A percentile compares a stretch with the other conserved stretches of the same genome.
phyloP scores from a whole-genome alignment of 768 basidiomycete genomes.

The Mycena crocata region DNA sequence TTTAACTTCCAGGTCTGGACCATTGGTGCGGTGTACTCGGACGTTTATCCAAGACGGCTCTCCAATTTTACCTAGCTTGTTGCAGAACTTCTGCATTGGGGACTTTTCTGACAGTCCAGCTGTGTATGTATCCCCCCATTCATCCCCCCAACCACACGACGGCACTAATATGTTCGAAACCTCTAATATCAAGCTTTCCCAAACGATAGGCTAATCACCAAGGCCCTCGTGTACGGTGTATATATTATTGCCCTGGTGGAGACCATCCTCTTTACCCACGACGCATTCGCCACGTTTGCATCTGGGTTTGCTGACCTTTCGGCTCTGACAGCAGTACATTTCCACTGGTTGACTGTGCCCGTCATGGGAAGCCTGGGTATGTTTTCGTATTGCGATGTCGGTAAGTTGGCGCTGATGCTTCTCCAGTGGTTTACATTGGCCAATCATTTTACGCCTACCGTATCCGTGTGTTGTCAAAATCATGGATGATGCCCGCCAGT shows the following conservation, averaged over 20 bases:
- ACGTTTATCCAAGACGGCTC: too few relatives aligned
- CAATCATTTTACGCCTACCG: constrained; percentile 6
- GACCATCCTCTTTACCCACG: constrained; percentile 34
- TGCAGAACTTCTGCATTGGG: constrained; percentile 33
- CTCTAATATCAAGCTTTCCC: constrained; percentile 41
- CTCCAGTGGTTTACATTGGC: background rate
- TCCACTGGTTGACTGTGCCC: constrained; percentile 4
- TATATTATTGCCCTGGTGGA: constrained; percentile 33
- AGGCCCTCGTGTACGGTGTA: constrained; percentile 23
- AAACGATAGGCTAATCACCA: constrained; percentile 28
- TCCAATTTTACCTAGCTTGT: too few relatives aligned
- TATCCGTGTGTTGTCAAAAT: background rate
- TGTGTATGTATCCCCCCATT: constrained; percentile 27
- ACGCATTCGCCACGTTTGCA: constrained; percentile 36
- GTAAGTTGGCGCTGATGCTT: background rate
- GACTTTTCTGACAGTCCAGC: constrained; percentile 36
- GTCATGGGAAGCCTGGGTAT: background rate
- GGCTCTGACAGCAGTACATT: constrained; percentile 26
- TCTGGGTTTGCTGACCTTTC: constrained; percentile 34
- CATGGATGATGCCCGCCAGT: background rate
- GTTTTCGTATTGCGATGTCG: background rate
- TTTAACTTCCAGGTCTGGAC: too few relatives aligned
- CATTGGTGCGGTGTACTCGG: too few relatives aligned
- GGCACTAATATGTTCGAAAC: constrained; percentile 18
- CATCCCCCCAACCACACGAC: background rate